Evolutionary conservation across 1,139 yeast species (phyloP), one percentile per base, ranked within the genome.

Genomic region (Candida tetrigidarum): DNA sequence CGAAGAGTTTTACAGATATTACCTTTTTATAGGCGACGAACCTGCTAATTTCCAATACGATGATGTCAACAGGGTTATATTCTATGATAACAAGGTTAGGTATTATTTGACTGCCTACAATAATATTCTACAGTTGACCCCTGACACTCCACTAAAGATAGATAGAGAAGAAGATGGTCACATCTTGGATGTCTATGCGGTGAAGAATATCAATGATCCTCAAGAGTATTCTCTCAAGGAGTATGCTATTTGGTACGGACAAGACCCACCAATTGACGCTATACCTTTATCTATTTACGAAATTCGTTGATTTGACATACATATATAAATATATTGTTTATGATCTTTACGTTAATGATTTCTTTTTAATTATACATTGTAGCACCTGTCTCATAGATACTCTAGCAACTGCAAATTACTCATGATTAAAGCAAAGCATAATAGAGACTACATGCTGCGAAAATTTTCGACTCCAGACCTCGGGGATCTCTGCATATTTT

Each of bases 91-190:
- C 33, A 44, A 34, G 14, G 34, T 28, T 6, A 40, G 40, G 20
- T 32, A 16, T 7, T 40, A 14, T 18, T 44, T 44, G 27, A 32
- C 32, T 11, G 26, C 32, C 19, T 5, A 30, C 11, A 36, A 44
- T 18, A 26, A 44, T 20, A 22, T 37, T 27, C 37, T 44, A 25
- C 42, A 38, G 40, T 36, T 43, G 12, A 14, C 40, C 10, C 36
- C 41, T 6, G 38, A 41, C 7, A n/a, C 32, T 7, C 44, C 44
- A 16, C 5, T 29, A 3, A 19, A 8, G n/a, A 33, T 44, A 3
- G 14, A 29, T 8, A 32, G 32, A 6, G 16, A 6, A 12, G 23
- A 29, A 12, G 41, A 38, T 38, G 41, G 41, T 2, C 12, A 15
- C n/a, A n/a, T 38, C 23, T 38, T 30, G 12, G 33, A 38, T 12